Evolutionary conservation across 768 basidiomycete genomes (phyloP), one percentile per base, ranked within the genome.

Genomic region (Clitopilus passeckerianus): DNA sequence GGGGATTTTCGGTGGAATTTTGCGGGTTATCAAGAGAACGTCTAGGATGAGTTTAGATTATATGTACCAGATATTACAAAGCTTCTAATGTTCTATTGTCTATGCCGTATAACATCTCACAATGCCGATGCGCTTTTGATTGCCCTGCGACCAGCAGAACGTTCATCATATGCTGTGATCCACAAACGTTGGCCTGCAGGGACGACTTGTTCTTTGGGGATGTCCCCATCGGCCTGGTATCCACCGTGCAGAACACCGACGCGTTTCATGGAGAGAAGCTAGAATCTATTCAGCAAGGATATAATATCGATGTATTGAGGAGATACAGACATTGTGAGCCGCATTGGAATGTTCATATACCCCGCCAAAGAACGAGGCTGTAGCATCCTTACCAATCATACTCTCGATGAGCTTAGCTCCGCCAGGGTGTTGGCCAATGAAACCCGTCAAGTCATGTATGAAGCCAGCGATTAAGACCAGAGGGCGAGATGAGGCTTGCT

Each of bases 291-390:
- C 41, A 37, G 60, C 23, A 18, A 41, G 20, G 18, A 50, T 43
- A 4, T 10, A 5, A 22, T 27, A 8, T 10, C 16, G 1, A 54
- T 33, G 10, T 0, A 9, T 33, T 15, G 15, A 18, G 18, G 23
- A 33, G 37, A 6, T 34, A 73, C 86, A 34, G 66, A 88, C 86
- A 67, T 93, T 93, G 71, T 93, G 90, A 5, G 92, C 90, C 44
- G 91, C 90, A 68, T 93, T 93, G 24, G 89, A 91, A 67, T 93
- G 91, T 64, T 91, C 90, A 67, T 92, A 93, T 0, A 94, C 88
- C 60, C 90, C 91, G 61, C 95, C 95, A 67, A 96, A 95, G 81
- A 96, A 97, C 6, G 94, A 93, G 0, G 92, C 91, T 3, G 93
- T 93, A 1, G 90, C 94, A 66, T 96, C 95, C 70, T 85, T 91